Conservation (phyloP, 1,284 basidiomycete genomes). For the Cryptococcus maquisensis region DNA sequence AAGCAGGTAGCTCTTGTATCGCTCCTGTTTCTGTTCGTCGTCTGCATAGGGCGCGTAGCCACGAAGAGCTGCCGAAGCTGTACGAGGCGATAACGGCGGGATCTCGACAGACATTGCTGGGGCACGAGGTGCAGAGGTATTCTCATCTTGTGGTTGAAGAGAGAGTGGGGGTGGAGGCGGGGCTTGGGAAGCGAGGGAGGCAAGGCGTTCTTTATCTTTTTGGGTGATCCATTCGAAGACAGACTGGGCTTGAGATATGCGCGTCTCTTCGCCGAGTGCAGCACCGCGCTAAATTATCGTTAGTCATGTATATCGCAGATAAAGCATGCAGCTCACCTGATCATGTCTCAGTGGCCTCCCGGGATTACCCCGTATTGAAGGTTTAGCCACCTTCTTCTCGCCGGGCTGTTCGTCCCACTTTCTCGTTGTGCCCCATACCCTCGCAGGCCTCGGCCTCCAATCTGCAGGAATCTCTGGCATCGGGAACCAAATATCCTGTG, state of each 20-base stretch:
- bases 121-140: not conserved
- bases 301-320: not conserved
- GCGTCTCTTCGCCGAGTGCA: slow-evolving; percentile 75
- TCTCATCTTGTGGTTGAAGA: slow-evolving; percentile 8
- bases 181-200: slow-evolving; percentile 52
- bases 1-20: slow-evolving; percentile 77
- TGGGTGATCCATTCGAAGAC: slow-evolving; percentile 90
- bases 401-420: slow-evolving; percentile 54
- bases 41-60: slow-evolving; percentile 86
- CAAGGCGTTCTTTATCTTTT: slow-evolving; percentile 80
- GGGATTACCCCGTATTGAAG: slow-evolving; percentile 28
- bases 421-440: slow-evolving; percentile 64
- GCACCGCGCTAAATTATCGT: slow-evolving; percentile 62
- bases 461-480: slow-evolving; percentile 71
- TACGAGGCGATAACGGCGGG: slow-evolving; percentile 61
- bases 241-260: slow-evolving; percentile 54
- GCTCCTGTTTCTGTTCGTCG: slow-evolving; percentile 72
- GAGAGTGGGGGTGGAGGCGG: slow-evolving; percentile 21
- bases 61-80: slow-evolving; percentile 78
- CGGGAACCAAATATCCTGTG: slow-evolving; percentile 73
- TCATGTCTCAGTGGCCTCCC: slow-evolving; percentile 38
- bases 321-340: slow-evolving; percentile 36
- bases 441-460: slow-evolving; percentile 78
- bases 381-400: slow-evolving; percentile 47
- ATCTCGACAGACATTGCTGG: slow-evolving; percentile 52